Evolutionary conservation across 805 yeast genomes (phyloP).

Genomic region (Yueomyces sp.): DNA sequence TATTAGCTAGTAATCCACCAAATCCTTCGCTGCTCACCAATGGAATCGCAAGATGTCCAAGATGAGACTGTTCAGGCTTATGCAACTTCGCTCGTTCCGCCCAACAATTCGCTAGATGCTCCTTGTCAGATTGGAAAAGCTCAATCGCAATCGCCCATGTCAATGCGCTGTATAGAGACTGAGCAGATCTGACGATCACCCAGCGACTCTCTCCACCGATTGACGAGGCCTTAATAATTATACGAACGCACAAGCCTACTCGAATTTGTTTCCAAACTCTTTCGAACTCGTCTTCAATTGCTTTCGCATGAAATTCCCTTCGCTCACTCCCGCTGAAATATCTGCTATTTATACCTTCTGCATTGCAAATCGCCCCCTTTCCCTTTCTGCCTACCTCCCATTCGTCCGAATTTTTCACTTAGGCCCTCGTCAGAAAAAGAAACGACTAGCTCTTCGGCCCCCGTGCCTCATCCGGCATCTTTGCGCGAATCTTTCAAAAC

Average conservation of each 20-base stretch:
- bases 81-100: slow-evolving; percentile 1
- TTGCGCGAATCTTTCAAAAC: too few relatives aligned
- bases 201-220: slow-evolving; percentile 23
- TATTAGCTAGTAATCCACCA: slow-evolving; percentile 23
- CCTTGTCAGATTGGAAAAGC: background rate
- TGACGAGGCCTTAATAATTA: slow-evolving; percentile 18
- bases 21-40: slow-evolving; percentile 24
- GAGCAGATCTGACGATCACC: slow-evolving; percentile 21
- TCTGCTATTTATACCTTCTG: background rate
- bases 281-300: slow-evolving; percentile 18
- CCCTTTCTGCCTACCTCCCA: background rate
- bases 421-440: too few relatives aligned
- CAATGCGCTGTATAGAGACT: slow-evolving; percentile 21
- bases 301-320: slow-evolving; percentile 20
- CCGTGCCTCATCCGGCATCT: too few relatives aligned
- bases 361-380: background rate
- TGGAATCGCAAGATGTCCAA: slow-evolving; percentile 21
- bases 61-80: slow-evolving; percentile 24
- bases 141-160: slow-evolving; percentile 13
- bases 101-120: background rate
- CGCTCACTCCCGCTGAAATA: slow-evolving; percentile 1
- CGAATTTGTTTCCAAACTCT: slow-evolving; percentile 19
- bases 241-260: slow-evolving; percentile 16
- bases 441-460: too few relatives aligned
- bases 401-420: too few relatives aligned